These are phyloP conservation scores for Albifimbria verrucaria DNA, from an alignment of 2,329 filamentous ascomycete species.

Conservation along the genomic window DNA sequence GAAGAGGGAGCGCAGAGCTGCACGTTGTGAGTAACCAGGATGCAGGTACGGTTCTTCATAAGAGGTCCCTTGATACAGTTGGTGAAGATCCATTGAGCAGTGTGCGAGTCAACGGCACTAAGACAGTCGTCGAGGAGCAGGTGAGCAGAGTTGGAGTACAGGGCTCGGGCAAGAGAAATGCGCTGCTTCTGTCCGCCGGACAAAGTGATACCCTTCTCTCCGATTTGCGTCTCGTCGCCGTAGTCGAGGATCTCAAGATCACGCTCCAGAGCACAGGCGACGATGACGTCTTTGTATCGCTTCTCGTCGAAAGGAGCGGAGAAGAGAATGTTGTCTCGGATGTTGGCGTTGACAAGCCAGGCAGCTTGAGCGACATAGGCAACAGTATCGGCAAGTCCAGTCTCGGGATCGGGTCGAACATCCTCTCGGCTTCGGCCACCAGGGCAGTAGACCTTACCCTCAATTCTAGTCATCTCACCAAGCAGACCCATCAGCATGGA, in stretches of 20 bases:
- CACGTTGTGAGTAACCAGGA: conserved; percentile 93
- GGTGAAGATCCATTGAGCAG: conserved; percentile 96
- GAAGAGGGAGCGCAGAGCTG: conserved; percentile 80
- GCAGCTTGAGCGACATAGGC: conserved; percentile 96
- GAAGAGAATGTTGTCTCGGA: conserved; percentile 95
- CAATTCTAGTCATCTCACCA: conserved; percentile 88
- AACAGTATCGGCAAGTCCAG: conserved; percentile 83
- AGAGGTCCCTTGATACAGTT: conserved; percentile 86
- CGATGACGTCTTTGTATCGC: conserved; percentile 82
- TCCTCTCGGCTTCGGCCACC: conserved; percentile 85
- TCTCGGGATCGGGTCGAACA: conserved; percentile 74
- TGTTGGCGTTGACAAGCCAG: conserved; percentile 94
- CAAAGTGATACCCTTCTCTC: conserved; percentile 94
- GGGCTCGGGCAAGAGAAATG: conserved; percentile 90
- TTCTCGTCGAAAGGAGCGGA: conserved; percentile 75
- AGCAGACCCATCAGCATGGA: conserved; percentile 93
- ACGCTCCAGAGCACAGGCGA: conserved; percentile 85
- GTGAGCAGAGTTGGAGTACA: conserved; percentile 94
- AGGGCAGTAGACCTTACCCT: conserved; percentile 79
- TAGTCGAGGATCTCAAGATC: conserved; percentile 90
- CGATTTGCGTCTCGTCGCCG: conserved; percentile 90
- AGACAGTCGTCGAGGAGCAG: conserved; percentile 91
- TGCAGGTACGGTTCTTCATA: conserved; percentile 86
- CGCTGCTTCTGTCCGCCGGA: conserved; percentile 97
- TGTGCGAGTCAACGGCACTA: conserved; percentile 95